Evolutionary conservation across 495 filamentous ascomycete genomes (phyloP).

Genomic region (Lophiostoma macrostomum): DNA sequence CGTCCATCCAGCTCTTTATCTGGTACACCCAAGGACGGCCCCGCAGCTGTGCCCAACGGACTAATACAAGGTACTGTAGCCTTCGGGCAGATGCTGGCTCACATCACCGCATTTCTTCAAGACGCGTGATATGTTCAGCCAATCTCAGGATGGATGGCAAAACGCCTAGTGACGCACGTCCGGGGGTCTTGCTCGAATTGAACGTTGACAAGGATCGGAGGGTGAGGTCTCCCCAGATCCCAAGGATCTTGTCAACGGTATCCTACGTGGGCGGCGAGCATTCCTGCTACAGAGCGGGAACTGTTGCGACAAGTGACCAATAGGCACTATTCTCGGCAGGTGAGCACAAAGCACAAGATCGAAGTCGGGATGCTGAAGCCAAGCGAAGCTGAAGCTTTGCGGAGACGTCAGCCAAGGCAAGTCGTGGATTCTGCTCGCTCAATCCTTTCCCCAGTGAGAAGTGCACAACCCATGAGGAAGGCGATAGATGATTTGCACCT

Average conservation of each 20-base stretch:
- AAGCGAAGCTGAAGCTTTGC: not conserved
- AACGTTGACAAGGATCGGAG: not conserved
- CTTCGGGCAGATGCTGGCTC: too few species aligned
- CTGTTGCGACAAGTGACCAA: slow-evolving; percentile 5
- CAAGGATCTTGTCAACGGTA: slow-evolving; percentile 11
- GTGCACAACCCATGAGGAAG: not conserved
- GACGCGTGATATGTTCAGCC: slow-evolving; percentile 8
- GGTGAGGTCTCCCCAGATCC: slow-evolving; percentile 15
- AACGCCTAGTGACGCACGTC: slow-evolving; percentile 7
- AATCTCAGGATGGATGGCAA: slow-evolving; percentile 1
- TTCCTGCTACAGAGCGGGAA: slow-evolving; percentile 4
- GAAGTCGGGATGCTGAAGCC: not conserved
- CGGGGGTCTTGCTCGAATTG: slow-evolving; percentile 5
- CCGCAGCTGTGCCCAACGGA: slow-evolving; percentile 15
- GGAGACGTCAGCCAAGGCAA: slow-evolving; percentile 13
- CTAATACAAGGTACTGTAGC: too few species aligned
- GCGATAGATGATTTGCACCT: slow-evolving; percentile 2
- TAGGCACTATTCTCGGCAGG: slow-evolving; percentile 1
- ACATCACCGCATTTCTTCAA: too few species aligned
- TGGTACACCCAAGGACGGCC: not conserved
- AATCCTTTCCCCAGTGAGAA: slow-evolving; percentile 3
- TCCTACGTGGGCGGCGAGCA: slow-evolving; percentile 21
- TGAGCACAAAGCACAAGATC: slow-evolving; percentile 12
- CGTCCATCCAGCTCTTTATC: slow-evolving; percentile 30
- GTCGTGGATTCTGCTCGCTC: not conserved